Evolutionary conservation across 2,329 filamentous ascomycete species (phyloP), one percentile per base, ranked within the genome.

Genomic region (Colletotrichum cereale): DNA sequence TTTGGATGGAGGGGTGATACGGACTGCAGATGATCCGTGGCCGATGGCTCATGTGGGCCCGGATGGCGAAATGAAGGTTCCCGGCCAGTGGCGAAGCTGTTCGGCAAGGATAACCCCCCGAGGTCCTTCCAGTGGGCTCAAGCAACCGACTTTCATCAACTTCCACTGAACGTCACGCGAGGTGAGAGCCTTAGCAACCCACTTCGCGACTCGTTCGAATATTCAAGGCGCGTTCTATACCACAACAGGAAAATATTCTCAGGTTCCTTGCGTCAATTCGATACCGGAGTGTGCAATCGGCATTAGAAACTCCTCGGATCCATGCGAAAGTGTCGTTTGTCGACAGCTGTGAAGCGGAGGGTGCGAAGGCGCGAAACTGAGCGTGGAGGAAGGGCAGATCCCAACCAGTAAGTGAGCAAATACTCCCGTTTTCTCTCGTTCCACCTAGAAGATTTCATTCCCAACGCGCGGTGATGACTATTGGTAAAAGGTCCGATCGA

Each of bases 401-500:
- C 26, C 56, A 62, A 44, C 53, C 61, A 61, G 61, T 57, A 61
- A 31, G 70, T 42, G 21, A 47, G n/a, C 29, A n/a, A 47, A 61
- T 60, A 24, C 12, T 36, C 21, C 48, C 53, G 31, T 62, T 53
- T 26, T 24, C 24, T 61, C 55, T 14, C 31, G 5, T 58, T 24
- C 61, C 67, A 26, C 5, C 24, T 6, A 26, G 16, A 16, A 21
- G 31, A 31, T 36, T 5, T 34, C 38, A 7, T 55, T 42, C n/a
- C 50, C 61, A 56, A 48, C 31, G 57, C 65, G 73, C 80, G 68
- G 85, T 87, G 88, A 90, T 90, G 87, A 85, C 78, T 73, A 78
- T 80, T 88, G 88, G 88, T 90, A 90, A 90, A 90, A 90, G 88
- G 88, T 88, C 88, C 83, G 87, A 90, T 85, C 80, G 81, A 82